Percentiles rank a stretch among this genome's conserved stretches.
Evolutionary conservation across 768 basidiomycete genomes (phyloP).

Genomic region (Trametes cingulata): DNA sequence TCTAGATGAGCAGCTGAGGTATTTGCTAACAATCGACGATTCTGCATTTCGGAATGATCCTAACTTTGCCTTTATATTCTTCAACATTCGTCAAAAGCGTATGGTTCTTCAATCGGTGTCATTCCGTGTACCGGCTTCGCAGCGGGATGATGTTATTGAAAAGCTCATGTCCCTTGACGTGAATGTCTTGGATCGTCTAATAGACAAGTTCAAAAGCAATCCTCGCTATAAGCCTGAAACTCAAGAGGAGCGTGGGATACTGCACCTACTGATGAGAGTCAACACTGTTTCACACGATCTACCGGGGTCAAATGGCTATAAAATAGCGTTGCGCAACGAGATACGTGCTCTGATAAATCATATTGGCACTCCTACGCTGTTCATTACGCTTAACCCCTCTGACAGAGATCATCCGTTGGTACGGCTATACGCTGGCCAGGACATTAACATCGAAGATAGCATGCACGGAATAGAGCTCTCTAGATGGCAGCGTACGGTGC

Average conservation of each 20-base stretch:
- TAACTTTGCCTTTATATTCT: slow-evolving; percentile 23
- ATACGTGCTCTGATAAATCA: background rate
- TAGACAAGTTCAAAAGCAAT: background rate
- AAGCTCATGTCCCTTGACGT: background rate
- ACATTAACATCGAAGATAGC: background rate
- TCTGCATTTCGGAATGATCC: slow-evolving; percentile 8
- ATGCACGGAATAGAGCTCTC: background rate
- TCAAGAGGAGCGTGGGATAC: background rate
- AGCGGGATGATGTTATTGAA: background rate
- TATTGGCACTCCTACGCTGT: background rate
- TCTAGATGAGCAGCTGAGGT: background rate
- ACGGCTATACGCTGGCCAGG: background rate
- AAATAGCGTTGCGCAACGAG: background rate
- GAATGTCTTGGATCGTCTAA: background rate
- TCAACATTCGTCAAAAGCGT: slow-evolving; percentile 21
- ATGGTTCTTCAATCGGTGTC: background rate
- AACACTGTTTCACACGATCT: background rate
- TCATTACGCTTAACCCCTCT: background rate
- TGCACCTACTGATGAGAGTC: background rate
- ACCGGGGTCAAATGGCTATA: background rate
- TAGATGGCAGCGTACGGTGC: background rate
- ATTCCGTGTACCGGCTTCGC: background rate
- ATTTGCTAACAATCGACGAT: background rate
- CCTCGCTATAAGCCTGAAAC: background rate
- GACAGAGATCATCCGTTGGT: background rate